These are phyloP conservation scores for Arthrobotrys sphaeroides DNA, from an alignment of 2,329 filamentous ascomycete genomes.

Conservation along the genomic window DNA sequence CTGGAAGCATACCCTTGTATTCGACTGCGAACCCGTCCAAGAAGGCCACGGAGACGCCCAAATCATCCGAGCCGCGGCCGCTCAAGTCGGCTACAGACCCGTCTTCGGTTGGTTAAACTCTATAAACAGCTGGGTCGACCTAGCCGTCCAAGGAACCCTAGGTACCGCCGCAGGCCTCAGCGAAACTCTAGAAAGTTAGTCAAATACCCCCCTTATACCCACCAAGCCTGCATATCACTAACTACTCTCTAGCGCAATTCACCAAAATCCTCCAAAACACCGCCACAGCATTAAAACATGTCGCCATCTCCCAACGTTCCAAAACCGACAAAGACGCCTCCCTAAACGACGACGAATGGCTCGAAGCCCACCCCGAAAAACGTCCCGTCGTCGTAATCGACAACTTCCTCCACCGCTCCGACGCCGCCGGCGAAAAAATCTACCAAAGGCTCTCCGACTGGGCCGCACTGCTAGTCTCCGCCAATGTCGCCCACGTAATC, in stretches of 20 bases:
- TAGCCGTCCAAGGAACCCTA: conserved; percentile 88
- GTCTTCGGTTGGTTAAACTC: conserved; percentile 98
- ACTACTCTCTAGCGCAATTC: conserved; percentile 62
- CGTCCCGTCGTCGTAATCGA: conserved; percentile 67
- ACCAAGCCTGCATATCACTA: background rate
- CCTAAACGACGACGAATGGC: conserved; percentile 67
- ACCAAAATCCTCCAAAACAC: conserved; percentile 68
- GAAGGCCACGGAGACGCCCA: conserved; percentile 87
- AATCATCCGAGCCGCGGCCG: conserved; percentile 82
- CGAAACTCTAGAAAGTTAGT: conserved; percentile 65
- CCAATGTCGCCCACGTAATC: conserved; percentile 90
- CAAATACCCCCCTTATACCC: background rate
- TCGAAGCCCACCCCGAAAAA: conserved; percentile 67
- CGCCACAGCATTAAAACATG: conserved; percentile 65
- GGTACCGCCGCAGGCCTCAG: conserved; percentile 63
- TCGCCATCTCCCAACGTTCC: conserved; percentile 65
- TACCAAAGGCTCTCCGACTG: conserved; percentile 86
- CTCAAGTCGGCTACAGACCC: conserved; percentile 86
- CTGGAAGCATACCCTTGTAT: conserved; percentile 78
- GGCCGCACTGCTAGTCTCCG: conserved; percentile 84
- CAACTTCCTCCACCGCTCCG: conserved; percentile 67
- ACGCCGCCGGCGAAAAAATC: conserved; percentile 66
- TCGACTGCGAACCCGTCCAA: conserved; percentile 93
- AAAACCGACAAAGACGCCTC: conserved; percentile 65
- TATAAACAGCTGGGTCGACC: conserved; percentile 87